Evolutionary conservation across 805 yeast species (phyloP), one percentile per base, ranked within the genome.

Genomic region (Tetrapisispora pingtungensis): DNA sequence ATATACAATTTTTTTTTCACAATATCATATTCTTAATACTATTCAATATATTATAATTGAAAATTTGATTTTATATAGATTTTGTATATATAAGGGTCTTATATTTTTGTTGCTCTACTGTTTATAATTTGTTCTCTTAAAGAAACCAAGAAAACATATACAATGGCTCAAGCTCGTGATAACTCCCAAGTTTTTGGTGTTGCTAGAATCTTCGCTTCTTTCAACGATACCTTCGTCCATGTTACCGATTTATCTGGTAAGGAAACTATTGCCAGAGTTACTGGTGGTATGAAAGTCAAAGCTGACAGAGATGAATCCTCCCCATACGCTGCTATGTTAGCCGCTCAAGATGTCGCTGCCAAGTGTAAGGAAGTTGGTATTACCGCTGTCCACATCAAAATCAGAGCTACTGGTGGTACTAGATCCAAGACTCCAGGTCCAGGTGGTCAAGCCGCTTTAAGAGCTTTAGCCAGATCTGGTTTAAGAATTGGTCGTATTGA

Each of bases 271-370:
- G 82, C 96, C 80, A 88, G 97, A 79, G 96, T 93, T 65, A 93
- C 98, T 70, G 99, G 99, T 81, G 99, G 98, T 77, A 93, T 93
- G 98, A 93, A 93, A 81, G 99, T 93, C 74, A 93, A 93, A 83
- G 98, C 98, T 67, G 99, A 93, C 81, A 87, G 97, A 80, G 99
- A 93, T 74, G 98, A 93, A 82, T 90, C 97, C 55, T 85, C 98
- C 60, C 98, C 99, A 74, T 93, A 93, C 84, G 99, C 99, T 70
- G 98, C 97, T 70, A 42, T 42, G 45, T 84, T 93, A 80, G 99
- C 99, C 71, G 97, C 99, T 61, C 99, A 93, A 80, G 99, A 93
- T 70, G 99, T 84, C 67, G 98, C 98, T 67, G 90, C 72, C 62
- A 88, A 84, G 75, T 89, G 97, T 82, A 90, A 89, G 82, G 99